Evolutionary conservation across 148 eudicot species (phyloP).

Genomic region (Cornus kousa): DNA sequence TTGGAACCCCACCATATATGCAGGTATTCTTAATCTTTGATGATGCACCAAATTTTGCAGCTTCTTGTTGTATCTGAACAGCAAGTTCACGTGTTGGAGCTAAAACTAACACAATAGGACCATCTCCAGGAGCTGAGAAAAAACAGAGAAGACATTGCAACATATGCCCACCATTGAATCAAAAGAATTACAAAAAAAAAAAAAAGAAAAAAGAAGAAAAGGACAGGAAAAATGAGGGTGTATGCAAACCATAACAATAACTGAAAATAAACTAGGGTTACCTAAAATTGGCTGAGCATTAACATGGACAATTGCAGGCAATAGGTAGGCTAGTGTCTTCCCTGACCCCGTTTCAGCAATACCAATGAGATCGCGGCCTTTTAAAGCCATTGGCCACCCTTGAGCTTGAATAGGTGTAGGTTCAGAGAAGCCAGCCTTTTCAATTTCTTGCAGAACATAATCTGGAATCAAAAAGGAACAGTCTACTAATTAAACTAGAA

Average conservation of each 20-base stretch:
- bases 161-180: neutral
- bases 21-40: conserved; percentile 97
- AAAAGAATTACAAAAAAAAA: too few species aligned
- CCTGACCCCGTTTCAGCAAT: conserved; percentile 99
- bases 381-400: conserved; percentile 99
- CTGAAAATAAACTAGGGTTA: conserved; percentile 20
- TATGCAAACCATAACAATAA: neutral
- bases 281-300: conserved; percentile 97
- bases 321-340: conserved; percentile 91
- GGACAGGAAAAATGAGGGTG: neutral
- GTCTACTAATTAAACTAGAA: neutral
- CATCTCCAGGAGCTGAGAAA: conserved; percentile 66
- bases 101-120: conserved; percentile 78
- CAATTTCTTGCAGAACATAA: conserved; percentile 88
- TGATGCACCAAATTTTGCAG: conserved; percentile 93
- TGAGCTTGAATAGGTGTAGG: conserved; percentile 99
- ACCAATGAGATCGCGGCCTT: conserved; percentile 98
- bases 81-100: conserved; percentile 95
- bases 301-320: conserved; percentile 99
- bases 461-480: conserved; percentile 38
- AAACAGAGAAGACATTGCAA: neutral
- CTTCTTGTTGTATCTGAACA: conserved; percentile 88
- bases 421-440: conserved; percentile 88
- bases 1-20: conserved; percentile 99
- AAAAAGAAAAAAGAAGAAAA: too few species aligned